Conservation (phyloP, 148 eudicot genomes). For the Cornus controversa region DNA sequence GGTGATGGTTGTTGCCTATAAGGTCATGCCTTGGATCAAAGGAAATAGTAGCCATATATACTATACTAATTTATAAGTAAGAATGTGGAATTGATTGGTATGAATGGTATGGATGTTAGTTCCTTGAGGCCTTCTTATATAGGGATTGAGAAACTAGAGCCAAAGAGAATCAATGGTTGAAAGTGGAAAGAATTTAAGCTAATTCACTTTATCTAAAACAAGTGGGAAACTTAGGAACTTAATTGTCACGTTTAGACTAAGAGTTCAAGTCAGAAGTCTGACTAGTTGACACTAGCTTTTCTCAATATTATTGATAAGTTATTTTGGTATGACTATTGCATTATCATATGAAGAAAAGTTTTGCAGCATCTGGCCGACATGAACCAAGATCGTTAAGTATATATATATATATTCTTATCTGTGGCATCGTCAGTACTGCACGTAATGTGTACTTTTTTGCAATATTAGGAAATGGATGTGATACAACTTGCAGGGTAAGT, state of each 20-base stretch:
- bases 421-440: too few species aligned
- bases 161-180: background rate
- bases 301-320: too few species aligned
- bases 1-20: background rate
- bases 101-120: background rate
- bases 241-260: too few species aligned
- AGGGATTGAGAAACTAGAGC: background rate
- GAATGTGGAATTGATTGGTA: background rate
- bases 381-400: background rate
- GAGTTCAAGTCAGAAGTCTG: background rate
- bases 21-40: conserved; percentile 9
- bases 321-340: too few species aligned
- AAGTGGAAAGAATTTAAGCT: background rate
- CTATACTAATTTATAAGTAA: background rate
- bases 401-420: too few species aligned
- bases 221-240: background rate
- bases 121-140: background rate
- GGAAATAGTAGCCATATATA: background rate
- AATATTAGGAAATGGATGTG: background rate
- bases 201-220: conserved; percentile 1
- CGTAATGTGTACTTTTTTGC: background rate
- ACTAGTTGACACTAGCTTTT: too few species aligned
- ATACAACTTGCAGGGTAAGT: background rate
- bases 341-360: background rate
- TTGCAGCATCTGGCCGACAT: background rate